Base-by-base conservation (phyloP, 2,329 filamentous ascomycete species). In the Diaporthe amygdali region DNA sequence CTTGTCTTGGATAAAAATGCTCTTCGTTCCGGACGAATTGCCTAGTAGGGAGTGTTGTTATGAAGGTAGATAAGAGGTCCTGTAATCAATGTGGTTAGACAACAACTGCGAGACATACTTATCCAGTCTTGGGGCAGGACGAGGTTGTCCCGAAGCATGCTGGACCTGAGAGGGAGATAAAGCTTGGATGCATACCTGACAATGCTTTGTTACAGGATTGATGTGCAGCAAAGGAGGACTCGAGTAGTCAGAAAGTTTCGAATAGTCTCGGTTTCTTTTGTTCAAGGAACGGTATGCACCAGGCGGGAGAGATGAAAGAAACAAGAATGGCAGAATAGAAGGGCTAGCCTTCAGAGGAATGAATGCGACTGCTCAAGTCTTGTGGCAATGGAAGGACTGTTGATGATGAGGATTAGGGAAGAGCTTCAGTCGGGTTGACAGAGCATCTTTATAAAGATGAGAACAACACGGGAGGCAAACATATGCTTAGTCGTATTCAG, bases 11-110 rank as follows among this genome's bases (percentile, higher is more conserved):
- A 66, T 76, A 75, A 70, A 64, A 52, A 71, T 47, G 71, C 32
- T 32, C 14, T 77, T 80, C 81, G 82, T 84, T 80, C 83, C 82
- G 76, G 84, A 84, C 83, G 82, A 81, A 72, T 59, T 34, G 56
- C 71, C 41, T 64, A 61, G 77, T 76, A 74, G 75, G n/a, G 71
- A 70, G 64, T 75, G 71, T 73, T 67, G 75, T 72, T 27, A 41
- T 55, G 68, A 70, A 75, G 76, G 64, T 73, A 74, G 76, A 70
- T 74, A 70, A 69, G 71, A 71, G 69, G 74, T 73, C 69, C 61
- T 67, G 63, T 66, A 10, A 52, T 46, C 10, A 49, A 3, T 14
- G 69, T 49, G 15, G 66, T 72, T 68, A 70, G 71, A 63, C 51
- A 46, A 37, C 47, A 41, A 39, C 41, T 25, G n/a, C n/a, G 39